Base-by-base conservation (phyloP, 192 early-diverging fungal genomes). In the Martensiomyces pterosporus region DNA sequence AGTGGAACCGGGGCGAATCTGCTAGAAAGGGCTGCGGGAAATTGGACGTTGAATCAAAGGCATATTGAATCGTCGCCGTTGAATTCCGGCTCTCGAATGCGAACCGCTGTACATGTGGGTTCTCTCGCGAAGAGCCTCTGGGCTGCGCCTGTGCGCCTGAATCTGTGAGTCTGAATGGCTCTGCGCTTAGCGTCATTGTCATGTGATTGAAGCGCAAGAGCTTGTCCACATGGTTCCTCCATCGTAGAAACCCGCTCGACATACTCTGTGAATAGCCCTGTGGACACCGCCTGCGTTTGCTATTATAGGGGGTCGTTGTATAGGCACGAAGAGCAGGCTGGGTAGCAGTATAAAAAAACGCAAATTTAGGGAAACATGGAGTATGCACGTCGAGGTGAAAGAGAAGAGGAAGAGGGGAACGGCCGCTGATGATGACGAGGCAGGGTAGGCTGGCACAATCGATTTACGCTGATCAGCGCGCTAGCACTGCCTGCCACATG, bases 121-220 rank as follows among this genome's bases (percentile, higher is more conserved):
- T 49, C 34, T 53, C 39, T 13, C 40, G 50, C 42, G 15, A 24
- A 8, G 29, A 4, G 22, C 26, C 24, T 4, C 27, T 43, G 23
- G 23, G 1, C n/a, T 3, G 48, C 29, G 29, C 29, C 29, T 63
- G 60, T 17, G 51, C 49, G 26, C 55, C 60, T 33, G 51, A 58
- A 32, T 62, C 59, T 3, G 29, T 32, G 7, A 47, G 38, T 33
- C 54, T 49, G 39, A 62, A 68, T 3, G 57, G 59, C 55, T 74
- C 59, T 17, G 58, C 54, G 32, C 64, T 56, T 10, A 74, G 49
- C 19, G 70, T 74, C 64, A 74, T 74, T 10, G 70, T 74, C 62
- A 74, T 65, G 43, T 74, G 70, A 49, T 74, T 74, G 54, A 66
- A 74, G 21, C 70, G 70, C 50, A 74, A 55, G 45, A 74, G 53